phyloP scores from a whole-genome alignment of 73 alveolate genomes.

The Paramecium octaurelia region DNA sequence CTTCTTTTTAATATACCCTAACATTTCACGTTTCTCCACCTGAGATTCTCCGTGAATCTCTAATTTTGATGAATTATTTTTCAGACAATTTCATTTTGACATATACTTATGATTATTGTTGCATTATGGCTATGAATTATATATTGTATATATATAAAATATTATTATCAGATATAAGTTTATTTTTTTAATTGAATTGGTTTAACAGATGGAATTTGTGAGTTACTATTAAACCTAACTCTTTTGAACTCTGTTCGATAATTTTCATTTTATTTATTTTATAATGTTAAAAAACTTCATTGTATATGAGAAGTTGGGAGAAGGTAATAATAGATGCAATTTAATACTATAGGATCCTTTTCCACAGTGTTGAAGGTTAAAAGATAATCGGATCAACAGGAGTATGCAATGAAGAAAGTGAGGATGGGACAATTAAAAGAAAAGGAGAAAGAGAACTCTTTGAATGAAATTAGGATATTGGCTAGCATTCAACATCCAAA shows the following conservation, averaged over 20 bases:
- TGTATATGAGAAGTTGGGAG: conserved; percentile 67
- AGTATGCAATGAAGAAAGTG: conserved; percentile 76
- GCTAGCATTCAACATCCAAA: conserved; percentile 70
- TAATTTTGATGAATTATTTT: no score
- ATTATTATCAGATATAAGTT: no score
- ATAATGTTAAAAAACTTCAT: conserved; percentile 61
- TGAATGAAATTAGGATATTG: conserved; percentile 78
- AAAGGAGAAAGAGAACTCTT: conserved; percentile 74
- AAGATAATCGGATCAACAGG: conserved; percentile 66
- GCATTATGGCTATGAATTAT: no score
- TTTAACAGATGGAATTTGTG: background rate
- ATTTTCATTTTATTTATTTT: background rate
- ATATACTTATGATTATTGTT: no score
- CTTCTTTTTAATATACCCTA: no score
- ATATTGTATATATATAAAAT: no score
- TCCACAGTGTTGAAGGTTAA: conserved; percentile 74
- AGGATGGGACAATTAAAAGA: conserved; percentile 62
- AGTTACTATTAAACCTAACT: background rate
- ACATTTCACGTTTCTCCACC: no score
- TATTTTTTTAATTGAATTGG: no score
- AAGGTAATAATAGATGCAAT: conserved; percentile 49
- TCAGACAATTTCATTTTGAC: no score
- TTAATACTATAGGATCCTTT: conserved; percentile 46
- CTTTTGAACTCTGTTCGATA: background rate
- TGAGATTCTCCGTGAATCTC: no score